phyloP scores from a whole-genome alignment of 139 green algal species.

The Ulvella scutata region DNA sequence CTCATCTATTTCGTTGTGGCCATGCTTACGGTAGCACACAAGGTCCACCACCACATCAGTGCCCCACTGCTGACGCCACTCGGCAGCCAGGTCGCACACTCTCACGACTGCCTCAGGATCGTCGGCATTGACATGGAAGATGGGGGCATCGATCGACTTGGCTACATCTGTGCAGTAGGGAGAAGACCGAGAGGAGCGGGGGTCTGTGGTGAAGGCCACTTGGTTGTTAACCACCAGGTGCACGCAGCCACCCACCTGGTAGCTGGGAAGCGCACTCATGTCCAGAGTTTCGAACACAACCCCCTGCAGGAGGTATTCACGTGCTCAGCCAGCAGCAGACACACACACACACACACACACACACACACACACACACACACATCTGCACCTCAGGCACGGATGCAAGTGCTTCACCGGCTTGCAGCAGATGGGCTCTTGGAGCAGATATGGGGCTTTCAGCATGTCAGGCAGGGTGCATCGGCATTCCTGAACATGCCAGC shows the following conservation, averaged over 20 bases:
- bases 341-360: too few species aligned
- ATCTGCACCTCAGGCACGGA: too few species aligned
- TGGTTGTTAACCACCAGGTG: conserved; percentile 99
- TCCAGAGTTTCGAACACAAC: conserved; percentile 97
- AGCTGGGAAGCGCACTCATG: conserved; percentile 85
- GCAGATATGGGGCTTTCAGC: too few species aligned
- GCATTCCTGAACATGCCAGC: too few species aligned
- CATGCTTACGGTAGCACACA: conserved; percentile 71
- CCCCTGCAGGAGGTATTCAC: conserved; percentile 75
- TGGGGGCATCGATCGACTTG: conserved; percentile 80
- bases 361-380: too few species aligned
- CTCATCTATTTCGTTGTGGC: conserved; percentile 99
- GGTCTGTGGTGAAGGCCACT: conserved; percentile 96
- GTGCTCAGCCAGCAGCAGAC: too few species aligned
- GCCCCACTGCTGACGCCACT: conserved; percentile 85
- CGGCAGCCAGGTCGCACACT: conserved; percentile 78
- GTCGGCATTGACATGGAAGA: conserved; percentile 98
- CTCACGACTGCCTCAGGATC: conserved; percentile 84
- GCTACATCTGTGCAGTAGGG: conserved; percentile 95
- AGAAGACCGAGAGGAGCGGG: conserved; percentile 34
- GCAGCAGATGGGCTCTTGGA: too few species aligned
- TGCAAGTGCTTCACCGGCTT: too few species aligned
- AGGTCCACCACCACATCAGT: conserved; percentile 93
- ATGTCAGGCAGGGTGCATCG: too few species aligned
- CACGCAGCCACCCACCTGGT: conserved; percentile 83